These are phyloP conservation scores for Boletellus dicymbophilus DNA, from an alignment of 1,284 basidiomycete genomes.

Conservation along the genomic window DNA sequence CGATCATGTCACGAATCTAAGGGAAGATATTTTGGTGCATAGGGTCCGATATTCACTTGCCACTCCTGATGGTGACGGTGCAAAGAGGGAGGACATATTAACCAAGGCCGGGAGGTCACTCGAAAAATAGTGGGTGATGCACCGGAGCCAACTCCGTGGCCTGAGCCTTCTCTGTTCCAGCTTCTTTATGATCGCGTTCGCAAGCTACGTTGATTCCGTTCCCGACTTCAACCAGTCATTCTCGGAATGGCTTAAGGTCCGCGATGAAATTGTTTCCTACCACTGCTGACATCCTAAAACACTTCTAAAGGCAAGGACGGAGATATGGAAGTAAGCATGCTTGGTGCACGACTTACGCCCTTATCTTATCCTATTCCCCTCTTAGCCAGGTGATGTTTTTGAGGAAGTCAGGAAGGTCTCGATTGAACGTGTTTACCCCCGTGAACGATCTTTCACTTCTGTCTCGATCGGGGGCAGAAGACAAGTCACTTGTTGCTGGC, in stretches of 20 bases:
- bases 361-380: neutral
- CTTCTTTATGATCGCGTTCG: conserved; percentile 96
- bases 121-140: conserved; percentile 73
- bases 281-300: neutral
- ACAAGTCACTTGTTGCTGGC: conserved; percentile 57
- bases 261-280: conserved; percentile 14
- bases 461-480: conserved; percentile 63
- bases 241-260: conserved; percentile 83
- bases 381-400: conserved; percentile 83
- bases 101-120: conserved; percentile 68
- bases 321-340: conserved; percentile 87
- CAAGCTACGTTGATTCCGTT: conserved; percentile 83
- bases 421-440: conserved; percentile 87
- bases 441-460: conserved; percentile 84
- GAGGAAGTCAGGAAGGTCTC: conserved; percentile 74
- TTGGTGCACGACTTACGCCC: conserved; percentile 1
- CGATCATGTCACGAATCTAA: conserved; percentile 87
- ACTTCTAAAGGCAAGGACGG: conserved; percentile 67
- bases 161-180: conserved; percentile 38
- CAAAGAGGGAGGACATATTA: conserved; percentile 55
- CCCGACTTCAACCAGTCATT: conserved; percentile 76
- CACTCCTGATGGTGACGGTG: conserved; percentile 66
- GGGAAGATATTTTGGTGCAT: conserved; percentile 85
- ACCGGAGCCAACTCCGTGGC: neutral
- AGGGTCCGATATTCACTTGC: conserved; percentile 86